phyloP scores from a whole-genome alignment of 805 yeast species.

The Cyberlindnera nakhonratchasimensis region DNA sequence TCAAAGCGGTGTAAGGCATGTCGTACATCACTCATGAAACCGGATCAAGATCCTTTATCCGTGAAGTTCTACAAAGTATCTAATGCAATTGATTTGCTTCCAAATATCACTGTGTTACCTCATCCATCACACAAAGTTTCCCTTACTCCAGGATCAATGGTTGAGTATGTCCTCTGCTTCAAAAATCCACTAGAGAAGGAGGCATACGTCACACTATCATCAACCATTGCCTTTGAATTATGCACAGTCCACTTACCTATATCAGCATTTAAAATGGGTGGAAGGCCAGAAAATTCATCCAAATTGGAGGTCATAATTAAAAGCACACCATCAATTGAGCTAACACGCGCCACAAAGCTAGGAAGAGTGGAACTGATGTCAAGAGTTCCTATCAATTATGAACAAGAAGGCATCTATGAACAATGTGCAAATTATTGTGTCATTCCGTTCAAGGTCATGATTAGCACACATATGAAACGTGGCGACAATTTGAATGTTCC shows the following conservation, averaged over 20 bases:
- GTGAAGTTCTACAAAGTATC: constrained; percentile 28
- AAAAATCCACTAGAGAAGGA: constrained; percentile 19
- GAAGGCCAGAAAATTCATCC: constrained; percentile 17
- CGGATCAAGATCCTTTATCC: constrained; percentile 25
- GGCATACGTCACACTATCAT: constrained; percentile 16
- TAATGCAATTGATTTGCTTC: constrained; percentile 27
- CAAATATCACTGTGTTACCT: constrained; percentile 12
- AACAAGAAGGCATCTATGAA: constrained; percentile 16
- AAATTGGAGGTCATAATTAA: constrained; percentile 23
- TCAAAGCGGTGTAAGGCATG: constrained; percentile 30
- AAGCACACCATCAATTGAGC: constrained; percentile 30
- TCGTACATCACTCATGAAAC: constrained; percentile 27
- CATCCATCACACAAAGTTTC: constrained; percentile 3
- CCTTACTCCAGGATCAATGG: background rate
- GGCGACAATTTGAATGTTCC: constrained; percentile 16
- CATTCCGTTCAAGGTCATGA: constrained; percentile 23
- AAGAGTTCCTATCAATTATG: constrained; percentile 16
- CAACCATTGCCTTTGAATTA: constrained; percentile 7
- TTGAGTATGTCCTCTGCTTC: constrained; percentile 12
- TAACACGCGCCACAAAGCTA: constrained; percentile 27
- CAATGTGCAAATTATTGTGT: constrained; percentile 30
- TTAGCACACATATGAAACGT: background rate
- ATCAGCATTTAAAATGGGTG: constrained; percentile 15
- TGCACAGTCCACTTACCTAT: constrained; percentile 19
- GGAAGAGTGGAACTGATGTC: constrained; percentile 32